Evolutionary conservation across 805 yeast genomes (phyloP), one percentile per base, ranked within the genome.

Genomic region (Wickerhamiella hasegawae): DNA sequence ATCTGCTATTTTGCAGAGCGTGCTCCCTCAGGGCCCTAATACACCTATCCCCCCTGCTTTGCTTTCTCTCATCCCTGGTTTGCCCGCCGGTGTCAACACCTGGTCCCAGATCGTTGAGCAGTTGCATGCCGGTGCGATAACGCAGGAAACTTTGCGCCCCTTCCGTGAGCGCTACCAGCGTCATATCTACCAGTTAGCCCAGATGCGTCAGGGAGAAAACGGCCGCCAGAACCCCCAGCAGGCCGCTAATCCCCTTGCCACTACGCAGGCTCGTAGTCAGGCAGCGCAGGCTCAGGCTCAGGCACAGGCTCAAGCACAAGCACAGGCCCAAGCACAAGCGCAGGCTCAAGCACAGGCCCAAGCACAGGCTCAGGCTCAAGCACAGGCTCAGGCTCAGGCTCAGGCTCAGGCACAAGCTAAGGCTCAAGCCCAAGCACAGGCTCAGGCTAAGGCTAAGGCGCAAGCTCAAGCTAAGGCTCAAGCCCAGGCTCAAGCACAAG

Each of bases 31-130:
- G 18, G 33, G 33, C 5, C 33, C 23, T 26, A 71, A 70, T 29
- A 59, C 72, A 2, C 83, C 81, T 3, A 81, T 84, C 34, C 94
- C 94, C 1, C 69, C 68, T 12, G 69, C 71, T 2, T 53, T 82
- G 18, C 56, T 82, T 16, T 63, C 67, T 35, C 70, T 70, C 46
- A 68, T 82, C 32, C 92, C 93, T 8, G 76, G 69, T 32, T 60
- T 82, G 23, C 95, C 95, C 0, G 75, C 76, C 11, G 76, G 73
- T 33, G 75, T 75, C 20, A 75, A 69, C 45, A 80, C 92, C 5
- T 84, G 94, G 94, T 69, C 72, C 17, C 80, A 74, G 50, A 71
- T 82, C 20, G 71, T 74, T 53, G 76, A 74, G 28, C 66, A 74
- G 45, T 55, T 38, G 20, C 40, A 19, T 44, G 33, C 34, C 45